phyloP scores from a whole-genome alignment of 2,329 filamentous ascomycete species.

The Beauveria pseudobassiana region DNA sequence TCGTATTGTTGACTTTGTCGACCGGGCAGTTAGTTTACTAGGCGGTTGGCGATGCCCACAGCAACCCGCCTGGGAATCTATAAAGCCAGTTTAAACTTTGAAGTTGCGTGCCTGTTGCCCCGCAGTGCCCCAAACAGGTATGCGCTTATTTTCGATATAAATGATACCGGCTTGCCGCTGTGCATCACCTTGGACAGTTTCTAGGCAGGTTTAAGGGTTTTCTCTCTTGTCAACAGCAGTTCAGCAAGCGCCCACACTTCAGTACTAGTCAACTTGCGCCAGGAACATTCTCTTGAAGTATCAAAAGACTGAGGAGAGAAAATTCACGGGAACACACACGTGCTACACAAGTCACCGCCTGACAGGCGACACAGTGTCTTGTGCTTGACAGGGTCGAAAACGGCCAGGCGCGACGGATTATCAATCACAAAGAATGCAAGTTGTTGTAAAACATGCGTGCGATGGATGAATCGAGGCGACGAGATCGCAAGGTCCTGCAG shows the following conservation, averaged over 20 bases:
- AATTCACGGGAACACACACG: too few relatives aligned
- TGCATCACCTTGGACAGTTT: too few relatives aligned
- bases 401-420: neutral
- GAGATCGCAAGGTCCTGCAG: neutral
- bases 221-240: too few relatives aligned
- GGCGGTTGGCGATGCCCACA: neutral
- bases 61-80: neutral
- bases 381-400: neutral
- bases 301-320: too few relatives aligned
- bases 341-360: too few relatives aligned
- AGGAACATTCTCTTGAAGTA: too few relatives aligned
- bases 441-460: neutral
- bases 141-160: neutral
- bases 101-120: neutral
- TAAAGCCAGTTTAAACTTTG: neutral
- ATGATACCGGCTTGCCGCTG: too few relatives aligned
- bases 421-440: neutral
- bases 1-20: too few relatives aligned
- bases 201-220: too few relatives aligned
- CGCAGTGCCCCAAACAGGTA: neutral
- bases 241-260: neutral
- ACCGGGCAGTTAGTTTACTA: neutral
- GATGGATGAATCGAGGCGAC: neutral
- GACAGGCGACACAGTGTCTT: too few relatives aligned
- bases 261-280: too few relatives aligned